Percentiles rank a stretch among this genome's conserved stretches.
Evolutionary conservation across 306 rosid species (phyloP).

Genomic region (Vigna angularis): DNA sequence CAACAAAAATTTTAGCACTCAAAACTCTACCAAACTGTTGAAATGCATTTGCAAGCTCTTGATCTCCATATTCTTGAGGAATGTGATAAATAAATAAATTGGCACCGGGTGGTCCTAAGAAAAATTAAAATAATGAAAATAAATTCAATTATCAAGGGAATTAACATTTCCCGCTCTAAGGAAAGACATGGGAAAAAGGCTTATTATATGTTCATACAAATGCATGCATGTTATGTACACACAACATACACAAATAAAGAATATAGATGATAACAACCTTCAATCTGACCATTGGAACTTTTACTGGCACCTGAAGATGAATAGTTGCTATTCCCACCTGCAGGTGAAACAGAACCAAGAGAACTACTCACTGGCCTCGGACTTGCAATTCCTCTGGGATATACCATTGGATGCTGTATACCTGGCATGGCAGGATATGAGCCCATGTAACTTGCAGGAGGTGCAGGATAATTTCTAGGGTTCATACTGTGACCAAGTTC

Average conservation of each 20-base stretch:
- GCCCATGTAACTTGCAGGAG: constrained; percentile 70
- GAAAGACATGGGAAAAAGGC: not conserved
- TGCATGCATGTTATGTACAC: not conserved
- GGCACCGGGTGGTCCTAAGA: constrained; percentile 89
- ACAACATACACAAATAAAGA: not conserved
- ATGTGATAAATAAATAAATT: constrained; percentile 92
- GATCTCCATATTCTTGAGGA: constrained; percentile 91
- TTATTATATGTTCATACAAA: not conserved
- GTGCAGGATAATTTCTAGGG: constrained; percentile 64
- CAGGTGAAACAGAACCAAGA: constrained; percentile 67
- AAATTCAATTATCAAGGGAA: constrained; percentile 38
- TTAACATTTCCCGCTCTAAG: not conserved
- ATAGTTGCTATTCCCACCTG: constrained; percentile 53
- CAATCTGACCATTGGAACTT: constrained; percentile 72
- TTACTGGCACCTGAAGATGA: constrained; percentile 62
- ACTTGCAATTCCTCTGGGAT: constrained; percentile 72
- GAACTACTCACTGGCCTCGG: constrained; percentile 63
- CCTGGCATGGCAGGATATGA: constrained; percentile 79
- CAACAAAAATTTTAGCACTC: constrained; percentile 91
- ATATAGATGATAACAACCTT: constrained; percentile 61
- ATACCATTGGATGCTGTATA: constrained; percentile 78
- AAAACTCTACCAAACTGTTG: constrained; percentile 81
- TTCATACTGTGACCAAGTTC: constrained; percentile 64
- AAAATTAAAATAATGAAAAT: constrained; percentile 42
- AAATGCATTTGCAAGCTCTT: constrained; percentile 79